These are phyloP conservation scores for Solanum chilense DNA, from an alignment of 257 asterid species.

Conservation along the genomic window DNA sequence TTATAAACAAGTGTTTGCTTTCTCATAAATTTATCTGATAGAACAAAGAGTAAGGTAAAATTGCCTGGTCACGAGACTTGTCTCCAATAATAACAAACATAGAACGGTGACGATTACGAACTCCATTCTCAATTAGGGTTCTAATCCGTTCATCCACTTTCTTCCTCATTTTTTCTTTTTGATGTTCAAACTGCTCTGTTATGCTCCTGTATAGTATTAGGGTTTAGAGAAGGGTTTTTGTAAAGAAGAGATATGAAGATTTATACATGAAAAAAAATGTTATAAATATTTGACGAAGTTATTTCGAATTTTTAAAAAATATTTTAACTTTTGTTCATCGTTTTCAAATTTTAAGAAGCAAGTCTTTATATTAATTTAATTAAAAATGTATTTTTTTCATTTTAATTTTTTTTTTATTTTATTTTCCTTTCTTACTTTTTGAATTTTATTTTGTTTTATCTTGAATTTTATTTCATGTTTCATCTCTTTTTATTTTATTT, in stretches of 20 bases:
- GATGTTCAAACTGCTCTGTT: background rate
- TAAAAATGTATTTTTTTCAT: too few relatives aligned
- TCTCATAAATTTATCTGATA: background rate
- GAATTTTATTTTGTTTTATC: too few relatives aligned
- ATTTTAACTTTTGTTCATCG: too few relatives aligned
- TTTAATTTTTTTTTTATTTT: too few relatives aligned
- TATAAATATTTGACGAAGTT: too few relatives aligned
- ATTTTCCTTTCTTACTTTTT: too few relatives aligned
- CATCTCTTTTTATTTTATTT: too few relatives aligned
- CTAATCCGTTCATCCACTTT: constrained; percentile 82
- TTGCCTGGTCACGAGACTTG: constrained; percentile 71
- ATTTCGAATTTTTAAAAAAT: too few relatives aligned
- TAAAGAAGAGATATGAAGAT: background rate
- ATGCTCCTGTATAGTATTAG: background rate
- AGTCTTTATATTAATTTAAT: too few relatives aligned
- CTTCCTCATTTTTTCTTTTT: constrained; percentile 43
- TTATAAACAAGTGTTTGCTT: background rate
- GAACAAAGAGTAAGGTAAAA: background rate
- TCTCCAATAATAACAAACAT: constrained; percentile 86
- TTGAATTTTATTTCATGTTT: too few relatives aligned
- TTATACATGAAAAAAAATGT: too few relatives aligned
- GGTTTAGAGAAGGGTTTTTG: background rate
- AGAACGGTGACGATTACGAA: constrained; percentile 77
- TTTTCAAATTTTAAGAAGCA: too few relatives aligned
- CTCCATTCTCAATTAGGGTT: constrained; percentile 87